phyloP scores from a whole-genome alignment of 768 basidiomycete genomes.

The Auriscalpium microsporum region DNA sequence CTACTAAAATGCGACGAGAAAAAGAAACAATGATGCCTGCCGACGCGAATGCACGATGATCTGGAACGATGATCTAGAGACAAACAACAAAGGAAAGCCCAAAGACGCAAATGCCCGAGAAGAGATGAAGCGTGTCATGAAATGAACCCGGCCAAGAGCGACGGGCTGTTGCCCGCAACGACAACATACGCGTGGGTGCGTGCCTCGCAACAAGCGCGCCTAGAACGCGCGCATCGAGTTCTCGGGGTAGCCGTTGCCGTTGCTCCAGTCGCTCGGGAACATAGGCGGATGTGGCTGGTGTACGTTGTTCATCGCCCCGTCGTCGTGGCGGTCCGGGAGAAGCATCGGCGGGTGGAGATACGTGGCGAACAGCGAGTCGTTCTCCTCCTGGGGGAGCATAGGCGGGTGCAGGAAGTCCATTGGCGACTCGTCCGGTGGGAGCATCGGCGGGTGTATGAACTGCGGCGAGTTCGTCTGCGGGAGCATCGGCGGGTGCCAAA shows the following conservation, averaged over 20 bases:
- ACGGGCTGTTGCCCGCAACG: constrained; percentile 1
- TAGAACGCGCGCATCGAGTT: constrained; percentile 27
- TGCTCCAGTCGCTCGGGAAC: constrained; percentile 27
- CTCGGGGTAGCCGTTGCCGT: constrained; percentile 23
- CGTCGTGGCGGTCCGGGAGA: constrained; percentile 24
- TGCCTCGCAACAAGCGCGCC: constrained; percentile 3
- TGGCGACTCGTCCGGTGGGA: constrained; percentile 50
- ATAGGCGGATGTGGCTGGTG: constrained; percentile 27
- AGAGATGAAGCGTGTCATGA: not conserved
- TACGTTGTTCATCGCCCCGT: constrained; percentile 23
- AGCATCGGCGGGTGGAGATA: constrained; percentile 53
- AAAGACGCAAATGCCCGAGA: not conserved
- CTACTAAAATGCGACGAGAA: not conserved
- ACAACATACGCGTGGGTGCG: constrained; percentile 1
- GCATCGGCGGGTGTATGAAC: constrained; percentile 64
- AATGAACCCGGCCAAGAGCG: not conserved
- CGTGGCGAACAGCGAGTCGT: constrained; percentile 44
- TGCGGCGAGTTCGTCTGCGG: constrained; percentile 41
- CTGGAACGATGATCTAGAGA: not conserved
- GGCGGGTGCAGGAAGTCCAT: constrained; percentile 71
- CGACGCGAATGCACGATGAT: not conserved
- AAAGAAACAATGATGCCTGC: not conserved
- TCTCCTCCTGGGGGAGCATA: constrained; percentile 52
- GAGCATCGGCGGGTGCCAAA: constrained; percentile 77
- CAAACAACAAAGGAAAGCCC: not conserved